Evolutionary conservation across 2,329 filamentous ascomycete species (phyloP).

Genomic region (Aspergillus cejpii): DNA sequence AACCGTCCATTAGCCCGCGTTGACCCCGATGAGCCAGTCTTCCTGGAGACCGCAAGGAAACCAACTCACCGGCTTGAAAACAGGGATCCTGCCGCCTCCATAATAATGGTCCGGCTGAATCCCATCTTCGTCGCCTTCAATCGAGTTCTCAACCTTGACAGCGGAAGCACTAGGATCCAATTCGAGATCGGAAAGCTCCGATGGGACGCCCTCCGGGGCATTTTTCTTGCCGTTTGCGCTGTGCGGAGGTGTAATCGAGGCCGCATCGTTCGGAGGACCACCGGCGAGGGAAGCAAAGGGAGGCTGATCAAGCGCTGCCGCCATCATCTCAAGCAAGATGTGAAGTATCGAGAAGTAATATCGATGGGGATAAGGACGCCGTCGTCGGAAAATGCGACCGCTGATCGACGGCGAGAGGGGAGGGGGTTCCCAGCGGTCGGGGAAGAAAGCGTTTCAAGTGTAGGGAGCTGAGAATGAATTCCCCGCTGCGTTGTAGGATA

Average conservation of each 20-base stretch:
- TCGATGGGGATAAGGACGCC: slow-evolving; percentile 21
- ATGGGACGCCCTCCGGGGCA: slow-evolving; percentile 36
- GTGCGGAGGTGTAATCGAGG: slow-evolving; percentile 40
- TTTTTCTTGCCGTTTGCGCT: slow-evolving; percentile 43
- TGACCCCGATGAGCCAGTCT: too few species aligned
- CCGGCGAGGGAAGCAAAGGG: slow-evolving; percentile 22
- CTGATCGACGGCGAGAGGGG: slow-evolving; percentile 38
- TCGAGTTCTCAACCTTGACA: slow-evolving; percentile 25
- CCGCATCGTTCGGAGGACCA: slow-evolving; percentile 22
- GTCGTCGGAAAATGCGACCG: slow-evolving; percentile 39
- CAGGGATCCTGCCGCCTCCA: slow-evolving; percentile 71
- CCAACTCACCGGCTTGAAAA: slow-evolving; percentile 73
- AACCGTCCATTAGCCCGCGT: slow-evolving; percentile 17
- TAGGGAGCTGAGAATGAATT: slow-evolving; percentile 3
- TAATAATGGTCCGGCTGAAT: slow-evolving; percentile 83
- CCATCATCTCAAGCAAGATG: slow-evolving; percentile 26
- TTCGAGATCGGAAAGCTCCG: slow-evolving; percentile 40
- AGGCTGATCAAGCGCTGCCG: slow-evolving; percentile 30
- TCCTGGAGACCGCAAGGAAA: neutral
- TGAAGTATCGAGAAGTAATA: slow-evolving; percentile 7
- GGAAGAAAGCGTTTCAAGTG: slow-evolving; percentile 18
- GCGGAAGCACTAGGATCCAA: slow-evolving; percentile 28
- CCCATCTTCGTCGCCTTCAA: slow-evolving; percentile 64
- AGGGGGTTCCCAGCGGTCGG: slow-evolving; percentile 39
- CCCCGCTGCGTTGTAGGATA: slow-evolving; percentile 2